Percentiles rank a stretch among this genome's conserved stretches.
Conservation (phyloP, 2,329 filamentous ascomycete genomes). For the Grosmannia huntii region DNA sequence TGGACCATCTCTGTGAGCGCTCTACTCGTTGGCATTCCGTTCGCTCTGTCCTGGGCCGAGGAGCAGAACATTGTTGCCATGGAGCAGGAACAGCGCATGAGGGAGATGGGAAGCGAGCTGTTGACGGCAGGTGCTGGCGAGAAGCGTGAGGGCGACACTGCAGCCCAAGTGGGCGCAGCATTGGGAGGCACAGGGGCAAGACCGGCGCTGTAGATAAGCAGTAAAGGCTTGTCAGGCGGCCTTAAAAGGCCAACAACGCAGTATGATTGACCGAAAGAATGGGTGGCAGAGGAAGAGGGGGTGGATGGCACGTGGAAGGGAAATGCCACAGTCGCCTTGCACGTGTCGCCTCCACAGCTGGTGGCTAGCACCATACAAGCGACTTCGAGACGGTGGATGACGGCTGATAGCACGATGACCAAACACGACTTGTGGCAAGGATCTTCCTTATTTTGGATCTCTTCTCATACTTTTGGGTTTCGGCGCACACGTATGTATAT, state of each 20-base stretch:
- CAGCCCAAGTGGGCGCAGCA: conserved; percentile 35
- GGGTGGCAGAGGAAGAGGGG: neutral
- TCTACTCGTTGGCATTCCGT: conserved; percentile 82
- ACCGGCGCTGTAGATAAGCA: conserved; percentile 34
- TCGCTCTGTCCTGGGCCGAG: conserved; percentile 83
- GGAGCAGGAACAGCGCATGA: conserved; percentile 95
- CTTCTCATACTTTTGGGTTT: neutral
- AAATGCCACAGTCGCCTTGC: neutral
- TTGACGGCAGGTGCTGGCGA: conserved; percentile 36
- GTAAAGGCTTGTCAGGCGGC: neutral
- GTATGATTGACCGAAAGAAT: neutral
- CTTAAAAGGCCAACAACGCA: neutral
- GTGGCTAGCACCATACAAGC: neutral
- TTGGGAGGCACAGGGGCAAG: conserved; percentile 31
- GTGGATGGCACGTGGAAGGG: neutral
- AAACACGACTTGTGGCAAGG: neutral
- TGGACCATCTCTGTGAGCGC: conserved; percentile 88
- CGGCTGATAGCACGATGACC: neutral
- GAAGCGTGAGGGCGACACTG: conserved; percentile 24
- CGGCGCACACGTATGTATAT: neutral
- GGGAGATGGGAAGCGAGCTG: conserved; percentile 73
- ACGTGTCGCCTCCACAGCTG: neutral
- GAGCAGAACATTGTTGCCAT: conserved; percentile 95
- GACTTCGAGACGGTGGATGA: neutral
- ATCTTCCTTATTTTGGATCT: neutral